phyloP scores from a whole-genome alignment of 2,329 filamentous ascomycete genomes.

The Neonectria sp. region DNA sequence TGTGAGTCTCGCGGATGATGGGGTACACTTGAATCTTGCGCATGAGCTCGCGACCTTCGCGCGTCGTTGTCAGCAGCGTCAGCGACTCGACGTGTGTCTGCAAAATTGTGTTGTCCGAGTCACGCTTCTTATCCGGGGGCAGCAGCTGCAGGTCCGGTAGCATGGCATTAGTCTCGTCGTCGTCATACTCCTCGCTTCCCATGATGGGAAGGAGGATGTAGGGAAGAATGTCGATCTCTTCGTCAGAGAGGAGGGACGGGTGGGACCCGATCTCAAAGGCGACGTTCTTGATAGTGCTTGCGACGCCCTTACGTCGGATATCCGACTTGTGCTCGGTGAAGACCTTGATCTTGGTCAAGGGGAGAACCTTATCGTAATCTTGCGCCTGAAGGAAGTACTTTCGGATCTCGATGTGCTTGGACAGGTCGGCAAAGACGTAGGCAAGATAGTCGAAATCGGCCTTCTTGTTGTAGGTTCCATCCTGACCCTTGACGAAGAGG shows the following conservation, averaged over 20 bases:
- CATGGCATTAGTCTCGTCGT: conserved; percentile 90
- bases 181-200: conserved; percentile 88
- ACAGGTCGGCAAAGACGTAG: conserved; percentile 94
- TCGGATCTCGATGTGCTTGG: conserved; percentile 83
- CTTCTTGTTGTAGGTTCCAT: conserved; percentile 84
- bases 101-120: conserved; percentile 82
- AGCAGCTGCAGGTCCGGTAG: conserved; percentile 91
- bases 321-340: conserved; percentile 93
- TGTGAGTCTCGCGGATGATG: conserved; percentile 88
- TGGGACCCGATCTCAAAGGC: conserved; percentile 87
- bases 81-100: conserved; percentile 92
- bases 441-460: conserved; percentile 94
- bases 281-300: conserved; percentile 94
- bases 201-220: conserved; percentile 92
- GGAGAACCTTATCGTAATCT: conserved; percentile 86
- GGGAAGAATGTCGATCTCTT: conserved; percentile 85
- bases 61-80: conserved; percentile 84
- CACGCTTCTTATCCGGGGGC: conserved; percentile 89
- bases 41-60: conserved; percentile 81
- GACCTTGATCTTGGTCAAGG: conserved; percentile 91
- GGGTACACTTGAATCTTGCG: conserved; percentile 88
- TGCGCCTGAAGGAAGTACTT: conserved; percentile 82
- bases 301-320: conserved; percentile 92
- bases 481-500: conserved; percentile 93
- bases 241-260: conserved; percentile 76